These are phyloP conservation scores for Aspergillus cejpii DNA, from an alignment of 2,329 filamentous ascomycete genomes.

Conservation along the genomic window DNA sequence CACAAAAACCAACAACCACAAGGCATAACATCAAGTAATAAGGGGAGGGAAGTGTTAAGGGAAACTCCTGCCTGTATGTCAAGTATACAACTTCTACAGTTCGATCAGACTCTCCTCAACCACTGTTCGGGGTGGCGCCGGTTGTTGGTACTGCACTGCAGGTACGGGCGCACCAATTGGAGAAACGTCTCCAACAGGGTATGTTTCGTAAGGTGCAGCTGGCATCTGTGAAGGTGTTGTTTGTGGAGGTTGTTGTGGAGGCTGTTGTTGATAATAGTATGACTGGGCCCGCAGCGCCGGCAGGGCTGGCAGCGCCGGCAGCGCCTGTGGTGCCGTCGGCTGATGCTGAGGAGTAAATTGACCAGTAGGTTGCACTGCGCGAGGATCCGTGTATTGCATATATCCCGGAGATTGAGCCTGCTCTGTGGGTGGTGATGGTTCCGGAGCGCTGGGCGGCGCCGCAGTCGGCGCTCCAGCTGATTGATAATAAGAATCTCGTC, in stretches of 20 bases:
- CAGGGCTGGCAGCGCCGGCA: no score
- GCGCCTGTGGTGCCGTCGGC: no score
- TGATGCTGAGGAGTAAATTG: slow-evolving; percentile 12
- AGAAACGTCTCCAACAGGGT: slow-evolving; percentile 16
- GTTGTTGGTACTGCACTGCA: slow-evolving; percentile 18
- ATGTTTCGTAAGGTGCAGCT: slow-evolving; percentile 12
- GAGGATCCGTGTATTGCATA: slow-evolving; percentile 13
- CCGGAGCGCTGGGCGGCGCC: slow-evolving; percentile 11
- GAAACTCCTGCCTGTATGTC: slow-evolving; percentile 8
- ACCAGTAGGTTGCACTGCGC: slow-evolving; percentile 8
- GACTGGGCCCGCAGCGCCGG: slow-evolving; percentile 15
- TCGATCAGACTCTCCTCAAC: slow-evolving; percentile 31
- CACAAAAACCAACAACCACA: slow-evolving; percentile 7
- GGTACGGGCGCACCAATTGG: slow-evolving; percentile 12
- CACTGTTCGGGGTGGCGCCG: slow-evolving; percentile 17
- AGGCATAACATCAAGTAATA: neutral
- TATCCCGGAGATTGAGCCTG: slow-evolving; percentile 15
- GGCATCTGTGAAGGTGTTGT: slow-evolving; percentile 12
- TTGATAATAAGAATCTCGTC: slow-evolving; percentile 21
- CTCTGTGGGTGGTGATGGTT: slow-evolving; percentile 14
- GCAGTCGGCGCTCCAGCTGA: slow-evolving; percentile 11
- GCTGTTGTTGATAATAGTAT: slow-evolving; percentile 19
- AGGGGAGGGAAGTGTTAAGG: neutral
- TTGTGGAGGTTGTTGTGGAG: slow-evolving; percentile 8
- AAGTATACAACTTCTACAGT: slow-evolving; percentile 15